Evolutionary conservation across 106 monocot species (phyloP).

Genomic region (Narthecium ossifragum): DNA sequence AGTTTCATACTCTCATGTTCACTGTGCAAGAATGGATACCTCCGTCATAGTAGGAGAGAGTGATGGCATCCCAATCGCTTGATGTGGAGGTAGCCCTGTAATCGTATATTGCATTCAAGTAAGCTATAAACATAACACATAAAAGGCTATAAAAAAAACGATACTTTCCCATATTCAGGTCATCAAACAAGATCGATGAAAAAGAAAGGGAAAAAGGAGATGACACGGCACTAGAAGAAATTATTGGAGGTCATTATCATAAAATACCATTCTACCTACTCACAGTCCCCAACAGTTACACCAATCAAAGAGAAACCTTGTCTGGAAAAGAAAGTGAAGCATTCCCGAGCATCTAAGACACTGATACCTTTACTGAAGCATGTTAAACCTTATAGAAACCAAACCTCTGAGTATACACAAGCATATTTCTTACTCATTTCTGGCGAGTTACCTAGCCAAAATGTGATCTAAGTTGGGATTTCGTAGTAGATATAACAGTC

Average conservation of each 20-base stretch:
- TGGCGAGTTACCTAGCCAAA: too few relatives aligned
- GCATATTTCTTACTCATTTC: too few relatives aligned
- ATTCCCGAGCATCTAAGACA: too few relatives aligned
- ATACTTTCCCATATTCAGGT: background rate
- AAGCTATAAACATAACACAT: background rate
- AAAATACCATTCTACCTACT: background rate
- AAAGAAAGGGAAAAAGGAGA: background rate
- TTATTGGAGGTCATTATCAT: background rate
- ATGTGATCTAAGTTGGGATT: too few relatives aligned
- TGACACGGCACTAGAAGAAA: background rate
- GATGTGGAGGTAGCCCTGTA: conserved; percentile 88
- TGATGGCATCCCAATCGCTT: conserved; percentile 94
- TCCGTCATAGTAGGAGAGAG: conserved; percentile 99
- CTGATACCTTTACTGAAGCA: too few relatives aligned
- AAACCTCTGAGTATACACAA: too few relatives aligned
- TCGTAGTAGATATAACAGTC: too few relatives aligned
- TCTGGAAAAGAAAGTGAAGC: too few relatives aligned
- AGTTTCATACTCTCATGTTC: too few relatives aligned
- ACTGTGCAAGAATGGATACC: conserved; percentile 23
- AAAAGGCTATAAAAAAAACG: background rate
- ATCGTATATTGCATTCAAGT: background rate
- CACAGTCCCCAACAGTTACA: too few relatives aligned
- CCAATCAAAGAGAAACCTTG: too few relatives aligned
- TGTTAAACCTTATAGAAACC: too few relatives aligned
- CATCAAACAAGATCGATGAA: background rate